Evolutionary conservation across 2,329 filamentous ascomycete genomes (phyloP).

Genomic region (Sphaerulina populicola): DNA sequence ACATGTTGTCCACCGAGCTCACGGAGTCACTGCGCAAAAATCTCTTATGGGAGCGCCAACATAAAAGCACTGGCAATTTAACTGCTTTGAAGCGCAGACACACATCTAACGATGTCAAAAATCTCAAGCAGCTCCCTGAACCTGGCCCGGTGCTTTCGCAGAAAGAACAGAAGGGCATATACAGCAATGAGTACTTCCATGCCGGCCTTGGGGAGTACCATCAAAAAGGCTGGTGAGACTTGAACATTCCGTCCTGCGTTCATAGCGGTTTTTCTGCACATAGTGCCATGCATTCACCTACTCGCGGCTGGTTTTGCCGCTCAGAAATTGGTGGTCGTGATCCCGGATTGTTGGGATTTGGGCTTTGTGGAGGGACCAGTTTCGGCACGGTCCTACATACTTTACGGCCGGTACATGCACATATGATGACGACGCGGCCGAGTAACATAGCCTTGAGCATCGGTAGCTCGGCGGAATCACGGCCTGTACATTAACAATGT

Average conservation of each 20-base stretch:
- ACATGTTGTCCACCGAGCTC: conserved; percentile 92
- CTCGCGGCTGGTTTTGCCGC: conserved; percentile 14
- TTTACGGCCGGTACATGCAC: conserved; percentile 14
- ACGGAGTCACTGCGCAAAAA: conserved; percentile 88
- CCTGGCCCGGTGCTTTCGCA: conserved; percentile 44
- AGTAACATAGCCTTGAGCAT: conserved; percentile 14
- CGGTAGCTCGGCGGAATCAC: conserved; percentile 14
- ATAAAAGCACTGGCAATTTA: conserved; percentile 82
- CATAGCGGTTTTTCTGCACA: conserved; percentile 19
- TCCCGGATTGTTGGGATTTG: conserved; percentile 1
- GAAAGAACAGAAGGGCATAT: conserved; percentile 44
- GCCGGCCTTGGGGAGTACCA: conserved; percentile 79
- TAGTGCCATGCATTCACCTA: conserved; percentile 5
- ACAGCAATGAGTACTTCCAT: conserved; percentile 79
- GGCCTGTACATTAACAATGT: conserved; percentile 19
- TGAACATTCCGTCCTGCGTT: conserved; percentile 22
- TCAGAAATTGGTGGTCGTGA: background rate
- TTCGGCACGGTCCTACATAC: conserved; percentile 20
- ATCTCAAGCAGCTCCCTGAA: conserved; percentile 73
- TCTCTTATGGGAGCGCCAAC: conserved; percentile 88
- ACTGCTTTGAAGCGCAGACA: conserved; percentile 83
- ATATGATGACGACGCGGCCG: conserved; percentile 13
- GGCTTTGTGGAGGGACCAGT: conserved; percentile 18
- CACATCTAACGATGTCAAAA: conserved; percentile 82
- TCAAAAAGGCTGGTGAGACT: conserved; percentile 67